Conservation (phyloP, 805 yeast genomes). For the Ogataea allantospora region DNA sequence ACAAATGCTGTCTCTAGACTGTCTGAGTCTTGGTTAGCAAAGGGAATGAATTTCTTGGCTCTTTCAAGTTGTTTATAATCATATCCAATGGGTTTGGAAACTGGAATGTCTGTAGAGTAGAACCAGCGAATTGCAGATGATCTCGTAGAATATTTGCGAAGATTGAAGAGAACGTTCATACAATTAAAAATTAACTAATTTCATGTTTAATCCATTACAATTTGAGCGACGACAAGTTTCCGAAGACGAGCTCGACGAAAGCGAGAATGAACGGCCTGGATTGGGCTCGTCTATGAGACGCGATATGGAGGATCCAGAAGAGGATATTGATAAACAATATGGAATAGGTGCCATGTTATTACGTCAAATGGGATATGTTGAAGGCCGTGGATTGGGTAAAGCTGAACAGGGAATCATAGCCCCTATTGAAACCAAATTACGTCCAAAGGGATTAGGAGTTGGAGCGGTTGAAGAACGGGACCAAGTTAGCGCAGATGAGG, state of each 20-base stretch:
- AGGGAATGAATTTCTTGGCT: conserved; percentile 65
- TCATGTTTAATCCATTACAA: conserved; percentile 9
- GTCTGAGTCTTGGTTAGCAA: conserved; percentile 59
- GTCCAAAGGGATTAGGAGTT: conserved; percentile 71
- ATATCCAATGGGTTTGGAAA: conserved; percentile 60
- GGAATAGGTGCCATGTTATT: conserved; percentile 85
- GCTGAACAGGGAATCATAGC: conserved; percentile 67
- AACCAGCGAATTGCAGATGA: conserved; percentile 51
- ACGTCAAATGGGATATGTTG: conserved; percentile 81
- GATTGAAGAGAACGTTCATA: neutral
- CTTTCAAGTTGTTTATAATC: conserved; percentile 47
- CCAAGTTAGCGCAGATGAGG: conserved; percentile 27
- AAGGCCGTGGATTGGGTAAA: conserved; percentile 84
- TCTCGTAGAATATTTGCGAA: conserved; percentile 5
- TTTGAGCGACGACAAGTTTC: conserved; percentile 8
- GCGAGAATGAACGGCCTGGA: conserved; percentile 6
- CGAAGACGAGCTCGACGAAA: conserved; percentile 1
- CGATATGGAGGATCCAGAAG: neutral
- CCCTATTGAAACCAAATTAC: conserved; percentile 71
- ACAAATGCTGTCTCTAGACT: conserved; percentile 55
- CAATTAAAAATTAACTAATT: neutral
- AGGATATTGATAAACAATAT: conserved; percentile 37
- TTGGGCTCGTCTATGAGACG: neutral
- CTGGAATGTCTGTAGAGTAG: conserved; percentile 79
- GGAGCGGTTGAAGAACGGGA: conserved; percentile 50